phyloP scores from a whole-genome alignment of 176 grass and related monocot species.

The Triticum monococcum region DNA sequence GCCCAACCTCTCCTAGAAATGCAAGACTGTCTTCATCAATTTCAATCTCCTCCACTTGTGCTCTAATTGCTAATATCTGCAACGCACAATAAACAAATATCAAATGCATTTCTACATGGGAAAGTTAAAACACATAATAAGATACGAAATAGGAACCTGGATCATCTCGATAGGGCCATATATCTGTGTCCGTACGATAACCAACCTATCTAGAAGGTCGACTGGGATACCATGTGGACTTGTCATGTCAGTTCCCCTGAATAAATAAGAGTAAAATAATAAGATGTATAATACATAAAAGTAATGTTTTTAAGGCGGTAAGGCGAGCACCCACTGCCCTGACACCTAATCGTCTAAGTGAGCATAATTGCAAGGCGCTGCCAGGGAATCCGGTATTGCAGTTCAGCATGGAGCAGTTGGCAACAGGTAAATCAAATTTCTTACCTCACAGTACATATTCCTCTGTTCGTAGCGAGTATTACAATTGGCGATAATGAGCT shows the following conservation, averaged over 20 bases:
- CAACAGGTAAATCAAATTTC: not conserved
- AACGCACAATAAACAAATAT: constrained; percentile 2
- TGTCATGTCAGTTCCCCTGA: constrained; percentile 95
- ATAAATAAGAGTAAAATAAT: constrained; percentile 28
- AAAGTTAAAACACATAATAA: constrained; percentile 31
- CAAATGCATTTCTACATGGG: constrained; percentile 22
- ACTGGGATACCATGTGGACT: constrained; percentile 95
- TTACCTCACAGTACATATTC: constrained; percentile 96
- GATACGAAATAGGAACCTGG: constrained; percentile 52
- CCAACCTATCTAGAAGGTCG: constrained; percentile 90
- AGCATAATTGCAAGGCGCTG: no score
- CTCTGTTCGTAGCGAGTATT: constrained; percentile 89
- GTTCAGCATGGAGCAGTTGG: not conserved
- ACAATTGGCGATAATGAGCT: constrained; percentile 87
- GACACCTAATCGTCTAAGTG: no score
- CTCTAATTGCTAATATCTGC: constrained; percentile 90
- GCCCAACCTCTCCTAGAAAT: constrained; percentile 88
- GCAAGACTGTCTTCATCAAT: constrained; percentile 96
- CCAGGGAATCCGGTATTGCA: not conserved
- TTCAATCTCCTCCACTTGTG: constrained; percentile 92
- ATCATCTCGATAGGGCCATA: constrained; percentile 94
- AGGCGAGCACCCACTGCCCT: no score
- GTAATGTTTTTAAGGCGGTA: no score
- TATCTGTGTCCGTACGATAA: constrained; percentile 89
- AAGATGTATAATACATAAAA: constrained; percentile 7